These are phyloP conservation scores for Alternaria gaisen DNA, from an alignment of 2,329 filamentous ascomycete species.

Conservation along the genomic window DNA sequence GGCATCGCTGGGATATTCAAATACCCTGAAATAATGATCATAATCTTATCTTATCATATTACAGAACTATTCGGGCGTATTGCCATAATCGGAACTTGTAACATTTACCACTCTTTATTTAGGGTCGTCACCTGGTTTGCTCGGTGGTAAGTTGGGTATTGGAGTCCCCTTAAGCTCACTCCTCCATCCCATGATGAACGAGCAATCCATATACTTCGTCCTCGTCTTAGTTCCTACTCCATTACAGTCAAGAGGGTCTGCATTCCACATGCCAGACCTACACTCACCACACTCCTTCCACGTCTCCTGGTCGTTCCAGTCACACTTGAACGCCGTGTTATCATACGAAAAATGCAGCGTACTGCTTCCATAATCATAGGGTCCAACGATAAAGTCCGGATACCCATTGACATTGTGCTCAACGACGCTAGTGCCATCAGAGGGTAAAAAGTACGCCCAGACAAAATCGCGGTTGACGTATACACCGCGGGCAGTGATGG, in stretches of 20 bases:
- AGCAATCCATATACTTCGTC: constrained; percentile 23
- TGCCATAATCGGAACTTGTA: too few relatives aligned
- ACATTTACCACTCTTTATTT: background rate
- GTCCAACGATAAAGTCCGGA: constrained; percentile 12
- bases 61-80: background rate
- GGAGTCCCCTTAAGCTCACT: constrained; percentile 2
- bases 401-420: constrained; percentile 12
- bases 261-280: constrained; percentile 18
- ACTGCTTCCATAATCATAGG: background rate
- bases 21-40: constrained; percentile 1
- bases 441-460: background rate
- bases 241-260: background rate
- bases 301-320: constrained; percentile 24
- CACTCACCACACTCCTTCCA: constrained; percentile 32
- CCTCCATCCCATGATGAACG: constrained; percentile 20
- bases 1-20: background rate
- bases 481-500: background rate
- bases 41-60: background rate
- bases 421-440: background rate
- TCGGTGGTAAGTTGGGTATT: background rate
- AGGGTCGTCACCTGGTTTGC: background rate
- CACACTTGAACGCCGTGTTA: constrained; percentile 12
- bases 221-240: background rate
- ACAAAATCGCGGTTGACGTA: background rate
- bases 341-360: constrained; percentile 16